Conservation (phyloP, 352 stramenopile genomes). For the Discostella stelligera region DNA sequence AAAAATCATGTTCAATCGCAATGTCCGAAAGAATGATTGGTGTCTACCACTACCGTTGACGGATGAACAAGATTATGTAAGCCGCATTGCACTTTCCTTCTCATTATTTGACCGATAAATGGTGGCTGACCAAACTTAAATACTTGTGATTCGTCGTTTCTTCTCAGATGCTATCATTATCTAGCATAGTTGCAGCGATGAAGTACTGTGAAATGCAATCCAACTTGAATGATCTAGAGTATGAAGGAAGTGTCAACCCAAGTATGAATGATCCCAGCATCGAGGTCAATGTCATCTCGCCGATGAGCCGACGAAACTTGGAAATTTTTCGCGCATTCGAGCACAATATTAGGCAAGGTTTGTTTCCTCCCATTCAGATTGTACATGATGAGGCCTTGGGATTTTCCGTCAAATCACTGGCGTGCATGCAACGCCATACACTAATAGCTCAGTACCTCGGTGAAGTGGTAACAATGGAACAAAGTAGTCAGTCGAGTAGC, state of each 20-base stretch:
- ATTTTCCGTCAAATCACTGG: constrained; percentile 50
- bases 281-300: constrained; percentile 38
- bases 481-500: constrained; percentile 41
- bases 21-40: constrained; percentile 42
- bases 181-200: constrained; percentile 48
- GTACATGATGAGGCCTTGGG: constrained; percentile 45
- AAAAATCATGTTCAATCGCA: constrained; percentile 32
- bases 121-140: neutral
- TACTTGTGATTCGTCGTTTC: neutral
- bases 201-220: constrained; percentile 50
- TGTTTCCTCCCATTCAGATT: constrained; percentile 51
- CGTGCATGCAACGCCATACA: constrained; percentile 48
- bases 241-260: constrained; percentile 18
- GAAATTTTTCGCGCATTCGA: constrained; percentile 54
- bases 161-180: constrained; percentile 25
- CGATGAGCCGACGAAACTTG: constrained; percentile 42
- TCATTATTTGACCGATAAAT: neutral
- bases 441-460: constrained; percentile 54
- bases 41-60: constrained; percentile 22
- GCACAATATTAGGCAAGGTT: constrained; percentile 44
- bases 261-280: constrained; percentile 53
- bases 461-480: constrained; percentile 44
- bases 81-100: constrained; percentile 1
- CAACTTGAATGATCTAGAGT: constrained; percentile 40
- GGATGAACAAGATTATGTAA: constrained; percentile 39